Base-by-base conservation (phyloP, 176 grass and related monocot genomes). In the Hyparrhenia diplandra region DNA sequence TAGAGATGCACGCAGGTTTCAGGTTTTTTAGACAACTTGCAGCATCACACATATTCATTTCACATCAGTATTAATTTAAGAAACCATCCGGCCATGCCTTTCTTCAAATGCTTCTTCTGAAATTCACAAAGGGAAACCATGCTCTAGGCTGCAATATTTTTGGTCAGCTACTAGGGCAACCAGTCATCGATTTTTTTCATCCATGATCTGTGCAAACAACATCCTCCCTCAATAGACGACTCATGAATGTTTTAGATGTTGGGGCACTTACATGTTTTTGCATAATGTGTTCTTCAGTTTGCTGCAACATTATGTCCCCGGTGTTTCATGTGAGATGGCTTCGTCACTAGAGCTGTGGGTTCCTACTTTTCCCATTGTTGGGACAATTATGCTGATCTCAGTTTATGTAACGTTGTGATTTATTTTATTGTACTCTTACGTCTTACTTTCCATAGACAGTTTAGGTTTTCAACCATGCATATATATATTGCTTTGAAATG, bases 1-100 rank as follows among this genome's bases (percentile, higher is more conserved):
- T 39, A 76, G 68, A 51, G 39, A 81, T 90, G 78, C 75, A 60
- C 74, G 76, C 79, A 71, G 55, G 73, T 85, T 92, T 88, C 82
- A 85, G 35, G 31, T n/a, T 87, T 90, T 93, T 80, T 83, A 76
- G 73, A 78, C 69, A 71, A 77, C 77, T 75, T 72, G 85, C 83
- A 37, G 69, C 82, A 78, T 84, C 65, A 64, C 32, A 54, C 87
- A 81, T 20, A 34, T 89, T 62, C 51, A 64, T 39, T 16, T 76
- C 67, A 60, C 36, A 39, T 14, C 64, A 71, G 18, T 24, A 79
- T 17, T 23, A 79, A 80, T 69, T 31, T 5, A 17, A 16, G 27
- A 2, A 86, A 81, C 65, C 45, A 80, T 57, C 65, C 35, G 55
- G 9, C 29, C 73, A 59, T 71, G 62, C 45, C 36, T 59, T 71